Evolutionary conservation across 192 early-diverging fungal genomes (phyloP), one percentile per base, ranked within the genome.

Genomic region (Umbelopsis ramanniana): DNA sequence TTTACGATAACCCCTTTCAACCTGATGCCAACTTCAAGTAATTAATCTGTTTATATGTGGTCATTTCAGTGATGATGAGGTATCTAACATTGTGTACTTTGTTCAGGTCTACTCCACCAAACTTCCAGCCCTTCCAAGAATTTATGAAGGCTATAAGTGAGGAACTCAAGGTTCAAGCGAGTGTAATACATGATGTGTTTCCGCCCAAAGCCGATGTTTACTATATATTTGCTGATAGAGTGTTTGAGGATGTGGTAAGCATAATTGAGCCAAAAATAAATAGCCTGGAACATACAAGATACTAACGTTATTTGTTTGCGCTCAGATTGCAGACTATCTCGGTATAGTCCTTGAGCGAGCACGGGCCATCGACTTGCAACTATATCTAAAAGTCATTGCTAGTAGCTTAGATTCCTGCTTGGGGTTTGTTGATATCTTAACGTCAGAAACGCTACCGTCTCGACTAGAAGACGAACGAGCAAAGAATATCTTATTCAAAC

Each of bases 161-260:
- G 54, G 86, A 87, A 57, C 74, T 95, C 5, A 81, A 85, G 50
- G 81, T 86, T 52, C 93, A 95, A 77, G 84, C 88, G 6, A 72
- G 72, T 21, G 67, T 94, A 22, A 88, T 92, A 53, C 66, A 74
- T 26, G 76, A 92, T 37, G 89, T 95, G 6, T 95, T 95, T 69
- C 85, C 84, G 15, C 83, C 84, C 24, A 84, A 88, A 19, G 85
- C 84, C 1, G 89, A 93, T 74, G 93, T 91, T 10, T 81, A 91
- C 72, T 92, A 90, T 63, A 73, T 74, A 9, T 94, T 94, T 75
- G 81, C 89, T 22, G 87, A 90, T 76, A 87, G 89, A 12, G 93
- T 95, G 33, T 90, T 94, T 84, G 93, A 95, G 72, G 94, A 94
- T 82, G 83, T 88, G 47, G 82, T 83, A 83, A 74, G 71, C 46